Conservation (phyloP, 352 stramenopile genomes). For the Pythium aphanidermatum region DNA sequence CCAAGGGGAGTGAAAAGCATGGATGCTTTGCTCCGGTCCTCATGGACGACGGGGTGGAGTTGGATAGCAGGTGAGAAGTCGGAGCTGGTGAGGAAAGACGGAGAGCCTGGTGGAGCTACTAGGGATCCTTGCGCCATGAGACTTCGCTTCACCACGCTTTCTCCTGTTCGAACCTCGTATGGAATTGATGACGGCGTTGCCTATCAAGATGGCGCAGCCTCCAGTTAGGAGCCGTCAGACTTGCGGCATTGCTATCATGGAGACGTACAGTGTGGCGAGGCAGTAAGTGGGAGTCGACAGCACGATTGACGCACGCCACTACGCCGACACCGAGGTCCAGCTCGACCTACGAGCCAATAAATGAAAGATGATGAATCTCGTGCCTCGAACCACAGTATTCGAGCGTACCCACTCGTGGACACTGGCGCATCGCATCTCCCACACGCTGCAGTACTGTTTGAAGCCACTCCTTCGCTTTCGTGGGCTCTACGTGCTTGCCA, state of each 20-base stretch:
- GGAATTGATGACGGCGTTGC: constrained; percentile 8
- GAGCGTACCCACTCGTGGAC: constrained; percentile 25
- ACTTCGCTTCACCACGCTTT: constrained; percentile 47
- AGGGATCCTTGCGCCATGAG: constrained; percentile 8
- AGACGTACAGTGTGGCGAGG: constrained; percentile 35
- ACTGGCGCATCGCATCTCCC: constrained; percentile 48
- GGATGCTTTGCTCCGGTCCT: neutral
- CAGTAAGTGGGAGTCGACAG: constrained; percentile 51
- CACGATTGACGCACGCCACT: constrained; percentile 32
- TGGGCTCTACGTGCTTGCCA: constrained; percentile 31
- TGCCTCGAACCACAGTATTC: too few species aligned
- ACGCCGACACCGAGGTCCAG: constrained; percentile 57
- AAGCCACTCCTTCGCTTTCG: constrained; percentile 58
- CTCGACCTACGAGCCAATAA: constrained; percentile 53
- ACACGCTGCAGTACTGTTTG: constrained; percentile 45
- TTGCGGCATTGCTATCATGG: neutral
- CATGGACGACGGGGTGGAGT: constrained; percentile 1
- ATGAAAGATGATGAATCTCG: too few species aligned
- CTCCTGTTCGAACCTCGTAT: constrained; percentile 48
- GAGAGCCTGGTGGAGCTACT: neutral
- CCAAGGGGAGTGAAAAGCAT: constrained; percentile 4
- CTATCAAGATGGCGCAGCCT: constrained; percentile 9
- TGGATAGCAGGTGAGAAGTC: constrained; percentile 12
- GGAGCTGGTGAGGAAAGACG: constrained; percentile 2
- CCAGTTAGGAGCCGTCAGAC: too few species aligned